These are phyloP conservation scores for Botrytis hyacinthi DNA, from an alignment of 2,329 filamentous ascomycete genomes.

Conservation along the genomic window DNA sequence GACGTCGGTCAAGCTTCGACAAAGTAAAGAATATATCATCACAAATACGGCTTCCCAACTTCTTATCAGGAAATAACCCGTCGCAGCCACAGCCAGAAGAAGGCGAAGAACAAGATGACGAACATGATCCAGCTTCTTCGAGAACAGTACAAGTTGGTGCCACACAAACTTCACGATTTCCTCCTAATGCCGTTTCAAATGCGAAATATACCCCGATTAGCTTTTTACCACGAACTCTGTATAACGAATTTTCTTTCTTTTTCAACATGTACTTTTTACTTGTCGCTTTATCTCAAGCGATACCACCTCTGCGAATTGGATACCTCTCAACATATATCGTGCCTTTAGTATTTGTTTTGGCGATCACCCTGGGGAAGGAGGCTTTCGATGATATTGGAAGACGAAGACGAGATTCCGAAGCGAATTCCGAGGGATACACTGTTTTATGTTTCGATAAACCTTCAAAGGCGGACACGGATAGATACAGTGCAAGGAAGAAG, in stretches of 20 bases:
- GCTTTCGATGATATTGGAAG: slow-evolving; percentile 89
- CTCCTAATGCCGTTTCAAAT: slow-evolving; percentile 89
- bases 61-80: slow-evolving; percentile 51
- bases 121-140: slow-evolving; percentile 66
- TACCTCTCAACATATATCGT: slow-evolving; percentile 94
- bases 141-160: slow-evolving; percentile 75
- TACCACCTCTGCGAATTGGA: slow-evolving; percentile 85
- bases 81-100: slow-evolving; percentile 31
- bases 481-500: slow-evolving; percentile 43
- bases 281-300: slow-evolving; percentile 89
- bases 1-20: slow-evolving; percentile 41
- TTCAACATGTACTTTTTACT: slow-evolving; percentile 99
- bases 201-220: slow-evolving; percentile 96
- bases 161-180: slow-evolving; percentile 71
- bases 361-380: slow-evolving; percentile 93
- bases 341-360: slow-evolving; percentile 85
- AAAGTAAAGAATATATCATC: slow-evolving; percentile 50
- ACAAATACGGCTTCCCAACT: slow-evolving; percentile 63
- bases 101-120: slow-evolving; percentile 48
- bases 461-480: slow-evolving; percentile 38
- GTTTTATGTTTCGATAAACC: slow-evolving; percentile 70
- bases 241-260: slow-evolving; percentile 99
- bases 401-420: slow-evolving; percentile 83
- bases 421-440: slow-evolving; percentile 86
- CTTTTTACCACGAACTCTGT: slow-evolving; percentile 89